Conservation (phyloP, 1,284 basidiomycete genomes). For the Taiwanofungus camphoratus region DNA sequence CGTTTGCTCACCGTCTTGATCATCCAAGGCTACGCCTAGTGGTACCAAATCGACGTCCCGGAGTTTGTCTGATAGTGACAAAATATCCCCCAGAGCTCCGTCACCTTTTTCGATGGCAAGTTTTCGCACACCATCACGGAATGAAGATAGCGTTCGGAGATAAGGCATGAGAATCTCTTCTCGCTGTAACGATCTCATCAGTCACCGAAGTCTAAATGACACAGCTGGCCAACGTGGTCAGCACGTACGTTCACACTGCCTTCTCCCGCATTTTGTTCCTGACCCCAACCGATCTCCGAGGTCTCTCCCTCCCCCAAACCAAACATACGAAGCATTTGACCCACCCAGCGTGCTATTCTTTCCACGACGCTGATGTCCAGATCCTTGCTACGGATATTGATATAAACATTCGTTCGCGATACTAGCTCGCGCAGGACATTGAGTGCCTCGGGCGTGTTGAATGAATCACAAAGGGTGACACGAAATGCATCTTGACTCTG, state of each 20-base stretch:
- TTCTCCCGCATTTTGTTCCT: conserved; percentile 37
- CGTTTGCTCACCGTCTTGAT: conserved; percentile 74
- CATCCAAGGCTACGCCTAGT: conserved; percentile 92
- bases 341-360: conserved; percentile 79
- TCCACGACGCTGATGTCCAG: conserved; percentile 72
- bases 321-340: conserved; percentile 90
- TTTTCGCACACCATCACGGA: conserved; percentile 86
- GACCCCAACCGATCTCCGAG: conserved; percentile 69
- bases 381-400: conserved; percentile 55
- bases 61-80: conserved; percentile 83
- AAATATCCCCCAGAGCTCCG: conserved; percentile 68
- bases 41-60: conserved; percentile 89
- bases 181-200: conserved; percentile 39
- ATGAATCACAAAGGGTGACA: conserved; percentile 92
- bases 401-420: conserved; percentile 87
- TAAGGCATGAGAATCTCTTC: conserved; percentile 91
- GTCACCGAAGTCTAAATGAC: background rate
- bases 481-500: conserved; percentile 79
- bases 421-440: conserved; percentile 78
- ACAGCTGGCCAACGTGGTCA: conserved; percentile 6
- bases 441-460: conserved; percentile 90
- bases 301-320: conserved; percentile 83
- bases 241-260: conserved; percentile 51
- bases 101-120: conserved; percentile 74
- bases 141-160: conserved; percentile 78